Evolutionary conservation across 345 rosid genomes (phyloP).

Genomic region (Corchorus capsularis): DNA sequence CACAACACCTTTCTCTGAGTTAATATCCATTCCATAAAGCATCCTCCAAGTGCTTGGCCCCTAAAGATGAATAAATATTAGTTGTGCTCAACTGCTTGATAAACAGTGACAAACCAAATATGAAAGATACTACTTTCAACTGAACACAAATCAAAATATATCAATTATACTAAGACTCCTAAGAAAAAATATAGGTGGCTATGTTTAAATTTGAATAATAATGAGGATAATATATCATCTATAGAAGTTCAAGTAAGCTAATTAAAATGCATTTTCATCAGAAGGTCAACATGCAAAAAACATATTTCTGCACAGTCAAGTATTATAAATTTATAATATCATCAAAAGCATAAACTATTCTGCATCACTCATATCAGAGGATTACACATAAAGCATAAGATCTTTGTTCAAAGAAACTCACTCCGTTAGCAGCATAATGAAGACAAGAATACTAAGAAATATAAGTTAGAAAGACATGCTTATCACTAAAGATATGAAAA

Average conservation of each 20-base stretch:
- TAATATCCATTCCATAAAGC: conserved; percentile 94
- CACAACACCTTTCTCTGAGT: conserved; percentile 73
- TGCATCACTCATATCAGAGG: neutral
- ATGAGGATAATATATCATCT: neutral
- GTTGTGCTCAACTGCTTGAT: neutral
- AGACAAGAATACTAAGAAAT: no score
- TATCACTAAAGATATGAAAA: no score
- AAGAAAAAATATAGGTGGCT: neutral
- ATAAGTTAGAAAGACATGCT: no score
- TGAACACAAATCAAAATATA: neutral
- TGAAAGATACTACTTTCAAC: neutral
- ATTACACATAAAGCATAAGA: neutral
- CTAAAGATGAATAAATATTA: conserved; percentile 33
- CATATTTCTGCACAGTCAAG: neutral
- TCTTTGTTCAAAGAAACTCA: neutral
- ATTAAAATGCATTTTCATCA: neutral
- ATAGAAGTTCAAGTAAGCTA: neutral
- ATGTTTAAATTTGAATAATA: neutral
- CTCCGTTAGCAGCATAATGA: no score
- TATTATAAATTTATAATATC: neutral
- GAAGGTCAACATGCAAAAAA: neutral
- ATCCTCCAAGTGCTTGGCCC: conserved; percentile 83
- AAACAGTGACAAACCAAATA: neutral
- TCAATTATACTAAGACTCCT: neutral
- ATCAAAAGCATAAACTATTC: neutral